Evolutionary conservation across 2,329 filamentous ascomycete species (phyloP), one percentile per base, ranked within the genome.

Genomic region (Parastagonospora avenae): DNA sequence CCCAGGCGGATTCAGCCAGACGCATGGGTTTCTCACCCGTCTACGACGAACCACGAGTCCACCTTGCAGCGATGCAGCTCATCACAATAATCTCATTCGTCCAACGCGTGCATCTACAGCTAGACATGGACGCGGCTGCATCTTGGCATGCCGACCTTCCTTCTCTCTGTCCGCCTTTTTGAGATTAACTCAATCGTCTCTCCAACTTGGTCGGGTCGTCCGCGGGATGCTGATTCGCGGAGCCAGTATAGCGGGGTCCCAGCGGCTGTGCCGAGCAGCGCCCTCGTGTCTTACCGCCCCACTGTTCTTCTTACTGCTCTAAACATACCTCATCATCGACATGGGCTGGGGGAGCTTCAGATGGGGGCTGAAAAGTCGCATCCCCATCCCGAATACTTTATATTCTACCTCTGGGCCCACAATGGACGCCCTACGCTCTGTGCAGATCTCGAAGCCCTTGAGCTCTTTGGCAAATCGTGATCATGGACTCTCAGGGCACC

Each of bases 401-500:
- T 66, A 62, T 64, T 59, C 43, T 36, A 43, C 19, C 52, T 33
- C 50, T 44, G 35, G 51, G 57, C 59, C 66, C 66, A 55, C 59
- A 58, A 71, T 72, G 66, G 60, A 61, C 33, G 39, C 59, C 59
- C 50, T 57, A 55, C 57, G 32, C 54, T 42, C 51, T 50, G 54
- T 30, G 31, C 48, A 51, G 37, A 54, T 44, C 42, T 43, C 47
- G 46, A 54, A 46, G 49, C 51, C 62, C 60, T 59, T 59, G 54
- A 59, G 49, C 50, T 11, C 40, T 49, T 37, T 51, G 49, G 45
- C 52, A 41, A 37, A 49, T 44, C 60, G 43, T 71, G 55, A 70
- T 50, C 44, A 74, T 74, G 71, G 68, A 67, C 49, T 72, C 71
- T 24, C 68, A 68, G 49, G 61, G 63, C 29, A 71, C 71, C 51